Conservation (phyloP, 1,284 basidiomycete genomes). For the Tylopilus sp. region DNA sequence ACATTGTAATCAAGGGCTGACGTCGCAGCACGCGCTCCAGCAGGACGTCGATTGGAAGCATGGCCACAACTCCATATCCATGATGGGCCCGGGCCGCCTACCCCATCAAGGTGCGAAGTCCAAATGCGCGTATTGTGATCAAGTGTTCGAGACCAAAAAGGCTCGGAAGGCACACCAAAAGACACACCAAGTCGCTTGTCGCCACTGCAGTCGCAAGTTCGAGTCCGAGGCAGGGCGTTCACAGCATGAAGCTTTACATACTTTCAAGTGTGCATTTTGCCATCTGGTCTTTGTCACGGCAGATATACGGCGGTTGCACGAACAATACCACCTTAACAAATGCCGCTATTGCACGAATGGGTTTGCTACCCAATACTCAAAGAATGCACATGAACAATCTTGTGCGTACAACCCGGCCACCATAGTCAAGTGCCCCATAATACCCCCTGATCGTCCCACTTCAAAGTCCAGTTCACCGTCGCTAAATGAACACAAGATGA, state of each 20-base stretch:
- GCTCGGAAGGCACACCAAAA: slow-evolving; percentile 23
- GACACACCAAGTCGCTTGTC: slow-evolving; percentile 28
- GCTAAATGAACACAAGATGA: background rate
- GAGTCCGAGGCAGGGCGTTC: slow-evolving; percentile 1
- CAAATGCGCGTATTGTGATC: slow-evolving; percentile 27
- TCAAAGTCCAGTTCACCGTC: background rate
- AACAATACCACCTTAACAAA: slow-evolving; percentile 7
- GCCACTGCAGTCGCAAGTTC: slow-evolving; percentile 22
- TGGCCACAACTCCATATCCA: slow-evolving; percentile 29
- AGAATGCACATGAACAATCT: slow-evolving; percentile 19
- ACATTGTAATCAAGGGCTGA: too few relatives aligned
- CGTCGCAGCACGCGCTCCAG: too few relatives aligned
- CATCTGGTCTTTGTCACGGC: slow-evolving; percentile 7
- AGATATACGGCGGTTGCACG: slow-evolving; percentile 18
- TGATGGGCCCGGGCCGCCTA: slow-evolving; percentile 8
- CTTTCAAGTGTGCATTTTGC: slow-evolving; percentile 21
- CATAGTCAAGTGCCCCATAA: background rate
- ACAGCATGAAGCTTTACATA: slow-evolving; percentile 13
- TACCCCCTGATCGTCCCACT: background rate
- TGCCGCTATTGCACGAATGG: slow-evolving; percentile 28
- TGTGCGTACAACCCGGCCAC: slow-evolving; percentile 12
- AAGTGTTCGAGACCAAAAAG: slow-evolving; percentile 17
- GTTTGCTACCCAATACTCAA: background rate
- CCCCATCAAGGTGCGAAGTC: slow-evolving; percentile 17
- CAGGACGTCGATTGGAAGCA: too few relatives aligned